Conservation (phyloP, 768 basidiomycete species). For the Boletellus ananas region DNA sequence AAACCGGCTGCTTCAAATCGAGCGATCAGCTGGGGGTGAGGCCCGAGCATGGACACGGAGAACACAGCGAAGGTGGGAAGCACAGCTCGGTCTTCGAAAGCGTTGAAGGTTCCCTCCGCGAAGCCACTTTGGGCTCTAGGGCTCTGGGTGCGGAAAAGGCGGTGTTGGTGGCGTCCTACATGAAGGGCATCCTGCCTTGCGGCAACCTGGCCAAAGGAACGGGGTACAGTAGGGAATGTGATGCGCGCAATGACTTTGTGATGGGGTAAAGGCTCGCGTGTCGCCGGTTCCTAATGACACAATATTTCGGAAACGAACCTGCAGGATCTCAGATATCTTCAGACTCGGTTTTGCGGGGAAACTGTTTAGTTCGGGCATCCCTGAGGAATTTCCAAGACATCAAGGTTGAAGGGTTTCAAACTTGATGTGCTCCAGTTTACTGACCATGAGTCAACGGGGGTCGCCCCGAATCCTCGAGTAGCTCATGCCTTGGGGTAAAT, state of each 20-base stretch:
- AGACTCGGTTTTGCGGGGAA: not conserved
- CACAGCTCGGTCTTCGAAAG: not conserved
- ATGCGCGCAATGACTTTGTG: constrained; percentile 1
- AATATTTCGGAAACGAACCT: constrained; percentile 7
- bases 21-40: not conserved
- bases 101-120: not conserved
- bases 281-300: constrained; percentile 3
- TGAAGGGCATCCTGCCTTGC: not conserved
- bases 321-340: constrained; percentile 10
- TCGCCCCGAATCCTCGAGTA: too few species aligned
- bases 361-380: not conserved
- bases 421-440: not conserved
- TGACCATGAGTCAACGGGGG: not conserved
- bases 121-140: not conserved
- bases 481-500: too few species aligned
- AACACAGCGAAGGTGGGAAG: not conserved
- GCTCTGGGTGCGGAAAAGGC: not conserved
- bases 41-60: not conserved
- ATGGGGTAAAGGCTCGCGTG: constrained; percentile 8
- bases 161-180: not conserved
- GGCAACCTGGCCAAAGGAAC: not conserved
- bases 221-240: not conserved
- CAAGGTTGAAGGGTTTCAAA: not conserved
- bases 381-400: not conserved
- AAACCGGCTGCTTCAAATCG: not conserved